Conservation (phyloP, 176 grass and related monocot genomes). For the Thinopyrum elongatum region DNA sequence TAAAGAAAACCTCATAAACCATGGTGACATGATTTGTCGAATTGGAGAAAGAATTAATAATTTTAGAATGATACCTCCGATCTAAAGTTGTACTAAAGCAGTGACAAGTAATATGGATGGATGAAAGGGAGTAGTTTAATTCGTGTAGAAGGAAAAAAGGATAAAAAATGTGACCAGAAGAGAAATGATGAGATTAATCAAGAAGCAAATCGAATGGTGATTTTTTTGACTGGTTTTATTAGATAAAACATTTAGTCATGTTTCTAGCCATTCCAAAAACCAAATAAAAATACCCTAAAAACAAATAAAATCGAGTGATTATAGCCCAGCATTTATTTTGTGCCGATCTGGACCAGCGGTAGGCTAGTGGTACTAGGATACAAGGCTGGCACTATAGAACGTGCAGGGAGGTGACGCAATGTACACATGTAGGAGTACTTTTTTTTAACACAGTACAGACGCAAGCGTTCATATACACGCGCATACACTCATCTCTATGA, state of each 20-base stretch:
- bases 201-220: neutral
- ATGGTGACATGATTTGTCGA: too few relatives aligned
- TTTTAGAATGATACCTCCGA: too few relatives aligned
- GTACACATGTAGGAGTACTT: neutral
- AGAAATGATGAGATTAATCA: neutral
- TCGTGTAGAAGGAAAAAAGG: neutral
- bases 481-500: too few relatives aligned
- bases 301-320: too few relatives aligned
- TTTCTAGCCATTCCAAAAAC: neutral
- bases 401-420: constrained; percentile 29
- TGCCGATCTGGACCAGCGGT: neutral
- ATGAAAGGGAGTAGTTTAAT: too few relatives aligned
- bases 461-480: too few relatives aligned
- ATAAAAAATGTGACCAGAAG: neutral
- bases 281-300: neutral
- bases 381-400: constrained; percentile 35
- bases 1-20: too few relatives aligned
- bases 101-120: too few relatives aligned
- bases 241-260: neutral
- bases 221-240: too few relatives aligned
- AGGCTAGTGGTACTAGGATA: constrained; percentile 15
- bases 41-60: too few relatives aligned
- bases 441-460: too few relatives aligned
- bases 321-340: neutral
- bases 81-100: too few relatives aligned